phyloP scores from a whole-genome alignment of 164 flowering plant genomes.

The Vitis amurensis region DNA sequence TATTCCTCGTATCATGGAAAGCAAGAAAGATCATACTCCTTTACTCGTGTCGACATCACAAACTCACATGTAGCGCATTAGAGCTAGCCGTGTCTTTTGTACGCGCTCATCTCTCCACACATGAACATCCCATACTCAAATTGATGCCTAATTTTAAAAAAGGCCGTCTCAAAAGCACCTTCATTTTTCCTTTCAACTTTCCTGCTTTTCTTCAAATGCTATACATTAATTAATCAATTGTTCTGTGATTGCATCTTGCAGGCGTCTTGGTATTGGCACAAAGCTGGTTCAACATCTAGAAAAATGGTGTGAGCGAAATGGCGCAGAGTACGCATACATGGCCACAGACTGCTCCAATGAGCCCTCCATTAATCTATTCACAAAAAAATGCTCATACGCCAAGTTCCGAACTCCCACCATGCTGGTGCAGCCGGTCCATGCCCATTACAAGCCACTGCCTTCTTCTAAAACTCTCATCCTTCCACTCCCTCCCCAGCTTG shows the following conservation, averaged over 20 bases:
- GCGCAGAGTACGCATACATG: constrained; percentile 73
- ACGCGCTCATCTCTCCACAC: too few species aligned
- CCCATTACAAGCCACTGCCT: constrained; percentile 45
- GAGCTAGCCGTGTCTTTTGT: too few species aligned
- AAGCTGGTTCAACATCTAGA: constrained; percentile 56
- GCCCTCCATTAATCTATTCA: constrained; percentile 70
- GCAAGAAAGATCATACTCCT: background rate
- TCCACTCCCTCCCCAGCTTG: constrained; percentile 21
- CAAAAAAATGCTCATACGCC: constrained; percentile 45
- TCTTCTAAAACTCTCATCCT: too few species aligned
- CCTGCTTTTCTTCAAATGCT: too few species aligned
- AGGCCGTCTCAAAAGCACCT: too few species aligned
- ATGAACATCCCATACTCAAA: too few species aligned
- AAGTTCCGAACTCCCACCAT: constrained; percentile 60
- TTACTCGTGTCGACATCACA: too few species aligned
- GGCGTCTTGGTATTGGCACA: constrained; percentile 63
- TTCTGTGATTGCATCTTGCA: constrained; percentile 16
- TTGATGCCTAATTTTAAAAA: too few species aligned
- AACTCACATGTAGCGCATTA: too few species aligned
- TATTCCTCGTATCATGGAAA: constrained; percentile 33
- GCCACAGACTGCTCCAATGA: constrained; percentile 65
- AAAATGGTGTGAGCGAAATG: constrained; percentile 56
- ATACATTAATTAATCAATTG: too few species aligned
- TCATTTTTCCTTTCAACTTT: too few species aligned
- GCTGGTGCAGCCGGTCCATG: constrained; percentile 74